Evolutionary conservation across 129 eudicot genomes (phyloP), one percentile per base, ranked within the genome.

Genomic region (Lactuca saligna): DNA sequence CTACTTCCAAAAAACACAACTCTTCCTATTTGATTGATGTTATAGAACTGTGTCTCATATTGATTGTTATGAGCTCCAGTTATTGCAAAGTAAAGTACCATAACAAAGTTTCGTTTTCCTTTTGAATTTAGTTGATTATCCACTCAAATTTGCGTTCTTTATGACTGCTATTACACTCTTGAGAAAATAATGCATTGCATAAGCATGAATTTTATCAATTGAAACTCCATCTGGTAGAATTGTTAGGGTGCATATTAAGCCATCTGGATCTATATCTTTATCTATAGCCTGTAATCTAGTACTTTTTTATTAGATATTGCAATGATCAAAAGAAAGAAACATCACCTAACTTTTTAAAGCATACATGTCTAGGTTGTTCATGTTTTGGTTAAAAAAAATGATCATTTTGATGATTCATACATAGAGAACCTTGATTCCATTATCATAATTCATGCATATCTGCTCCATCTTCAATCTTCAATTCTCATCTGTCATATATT

Each of bases 161-260:
- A 4, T 55, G 16, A 31, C 33, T 25, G 16, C n/a, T 5, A 31
- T 37, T 12, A 33, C 54, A 17, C 17, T 14, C 4, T 55, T 54
- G 16, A 34, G 61, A 48, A 17, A 61, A 17, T 61, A 11, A 48
- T 14, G 62, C 15, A 14, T 35, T 61, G 6, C n/a, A 42, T 34
- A 17, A 63, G 14, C 46, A 42, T 57, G 61, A 68, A 68, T 3
- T 8, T 7, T 17, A 25, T 20, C 59, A 54, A 68, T 6, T 34
- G 17, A 17, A 7, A 17, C 12, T 38, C 53, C 63, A 68, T 53
- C 44, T 31, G 57, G 59, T 66, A 66, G 70, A 66, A 51, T 25
- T 25, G 59, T 51, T 66, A 13, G 11, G 50, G 17, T 67, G 12
- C 60, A n/a, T 66, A 54, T 53, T 53, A 35, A 66, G 71, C 69